Evolutionary conservation across 2,329 filamentous ascomycete species (phyloP), one percentile per base, ranked within the genome.

Genomic region (Pseudogymnoascus sp.): DNA sequence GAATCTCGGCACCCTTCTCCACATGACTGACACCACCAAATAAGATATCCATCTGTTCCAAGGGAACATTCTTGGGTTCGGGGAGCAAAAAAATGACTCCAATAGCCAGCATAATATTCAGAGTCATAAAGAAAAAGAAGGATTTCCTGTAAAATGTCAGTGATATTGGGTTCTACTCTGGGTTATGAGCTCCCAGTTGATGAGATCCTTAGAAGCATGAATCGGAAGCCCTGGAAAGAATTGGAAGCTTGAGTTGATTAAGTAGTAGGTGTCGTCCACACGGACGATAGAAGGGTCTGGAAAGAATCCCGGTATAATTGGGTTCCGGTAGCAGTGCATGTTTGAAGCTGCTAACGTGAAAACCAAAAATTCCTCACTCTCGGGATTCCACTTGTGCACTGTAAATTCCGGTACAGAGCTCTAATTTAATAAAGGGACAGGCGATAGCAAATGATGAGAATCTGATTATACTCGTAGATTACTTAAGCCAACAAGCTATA

Each of bases 181-280:
- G n/a, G n/a, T n/a, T n/a, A n/a, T 65, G n/a, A 63, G 64, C 18
- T 43, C 59, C 65, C 64, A 66, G 16, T 47, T 43, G n/a, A 59
- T 61, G 4, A 75, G 66, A 59, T 75, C 70, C 25, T 69, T 69
- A 6, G 72, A 74, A 18, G 69, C 68, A 60, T 71, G 71, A 35
- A 72, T 70, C 57, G 80, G 78, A 0, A 76, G 72, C 25, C 83
- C 81, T 0, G 83, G 76, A 65, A 84, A 85, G 9, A 83, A 78
- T 67, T 84, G 84, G 65, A 84, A 83, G 7, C 81, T 79, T 2
- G 83, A 81, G 66, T 81, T 82, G 63, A 83, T 78, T 39, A 71
- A 66, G 61, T 69, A 73, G 63, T 68, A 73, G 0, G 66, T 69
- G 4, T 66, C 70, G 30, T 70, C 64, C 7, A 72, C 67, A 6